A percentile compares a stretch with the other conserved stretches of the same genome.
Conservation (phyloP, 2,329 filamentous ascomycete species). For the Monosporascus sp. region DNA sequence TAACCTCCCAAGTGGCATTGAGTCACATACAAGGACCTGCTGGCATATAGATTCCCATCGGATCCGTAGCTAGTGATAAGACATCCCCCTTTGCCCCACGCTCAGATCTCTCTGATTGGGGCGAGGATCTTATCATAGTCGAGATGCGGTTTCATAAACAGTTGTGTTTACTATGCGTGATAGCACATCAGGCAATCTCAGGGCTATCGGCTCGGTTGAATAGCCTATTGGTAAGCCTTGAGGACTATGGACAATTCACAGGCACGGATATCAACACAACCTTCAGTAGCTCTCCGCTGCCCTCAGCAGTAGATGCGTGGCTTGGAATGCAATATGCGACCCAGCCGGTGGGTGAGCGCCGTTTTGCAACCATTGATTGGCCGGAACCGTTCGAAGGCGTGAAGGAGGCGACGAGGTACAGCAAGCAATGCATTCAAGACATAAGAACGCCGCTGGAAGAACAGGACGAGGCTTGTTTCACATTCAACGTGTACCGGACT, state of each 20-base stretch:
- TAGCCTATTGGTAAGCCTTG: slow-evolving; percentile 13
- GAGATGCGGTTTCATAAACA: too few species aligned
- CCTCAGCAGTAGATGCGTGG: slow-evolving; percentile 38
- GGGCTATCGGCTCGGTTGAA: too few species aligned
- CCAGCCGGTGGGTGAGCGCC: slow-evolving; percentile 33
- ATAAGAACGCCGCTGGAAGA: slow-evolving; percentile 7
- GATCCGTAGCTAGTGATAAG: too few species aligned
- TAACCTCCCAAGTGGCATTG: too few species aligned
- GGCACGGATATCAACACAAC: slow-evolving; percentile 32
- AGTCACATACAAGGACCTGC: too few species aligned
- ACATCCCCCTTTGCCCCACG: too few species aligned
- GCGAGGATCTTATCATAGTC: too few species aligned
- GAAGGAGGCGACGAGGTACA: slow-evolving; percentile 32
- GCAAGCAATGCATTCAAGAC: slow-evolving; percentile 39
- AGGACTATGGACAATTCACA: slow-evolving; percentile 35
- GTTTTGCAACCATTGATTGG: slow-evolving; percentile 36
- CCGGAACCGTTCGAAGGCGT: slow-evolving; percentile 35
- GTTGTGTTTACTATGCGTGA: too few species aligned
- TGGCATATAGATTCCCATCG: too few species aligned
- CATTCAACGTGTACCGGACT: slow-evolving; percentile 35
- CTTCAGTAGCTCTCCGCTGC: slow-evolving; percentile 26
- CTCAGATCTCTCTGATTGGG: too few species aligned
- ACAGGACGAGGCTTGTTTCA: slow-evolving; percentile 33
- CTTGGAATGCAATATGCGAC: slow-evolving; percentile 41
- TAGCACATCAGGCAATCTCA: too few species aligned